phyloP scores from a whole-genome alignment of 2,329 filamentous ascomycete genomes.

The Fusarium agapanthi region DNA sequence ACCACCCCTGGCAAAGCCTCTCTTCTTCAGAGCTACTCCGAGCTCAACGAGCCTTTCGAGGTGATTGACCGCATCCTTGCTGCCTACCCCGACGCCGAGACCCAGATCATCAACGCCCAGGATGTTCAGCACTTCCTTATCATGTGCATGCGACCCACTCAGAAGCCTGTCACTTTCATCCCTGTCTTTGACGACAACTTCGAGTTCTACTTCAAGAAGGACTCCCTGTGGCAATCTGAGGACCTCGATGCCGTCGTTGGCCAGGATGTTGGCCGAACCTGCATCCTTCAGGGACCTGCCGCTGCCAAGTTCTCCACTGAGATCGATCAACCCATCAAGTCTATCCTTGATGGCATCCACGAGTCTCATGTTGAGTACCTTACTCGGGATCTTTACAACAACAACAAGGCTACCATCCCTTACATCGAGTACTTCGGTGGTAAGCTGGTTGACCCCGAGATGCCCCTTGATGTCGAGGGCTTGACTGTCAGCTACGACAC shows the following conservation, averaged over 20 bases:
- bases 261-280: constrained; percentile 95
- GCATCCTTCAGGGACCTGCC: constrained; percentile 94
- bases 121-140: constrained; percentile 97
- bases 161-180: constrained; percentile 97
- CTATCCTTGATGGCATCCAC: constrained; percentile 93
- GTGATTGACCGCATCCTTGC: constrained; percentile 81
- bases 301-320: constrained; percentile 89
- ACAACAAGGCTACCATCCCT: constrained; percentile 78
- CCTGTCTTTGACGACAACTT: constrained; percentile 96
- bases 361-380: constrained; percentile 84
- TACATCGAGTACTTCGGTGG: constrained; percentile 95
- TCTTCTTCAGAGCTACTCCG: constrained; percentile 86
- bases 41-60: constrained; percentile 83
- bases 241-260: constrained; percentile 94
- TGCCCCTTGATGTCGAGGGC: constrained; percentile 83
- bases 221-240: constrained; percentile 98
- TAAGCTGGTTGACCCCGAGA: constrained; percentile 76
- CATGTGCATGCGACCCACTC: constrained; percentile 87
- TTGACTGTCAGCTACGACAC: constrained; percentile 82
- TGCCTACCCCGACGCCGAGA: constrained; percentile 85
- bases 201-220: constrained; percentile 99
- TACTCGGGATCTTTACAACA: constrained; percentile 80
- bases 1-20: constrained; percentile 75
- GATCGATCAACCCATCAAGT: constrained; percentile 92
- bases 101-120: constrained; percentile 96